A percentile compares a stretch with the other conserved stretches of the same genome.
These are phyloP conservation scores for Amborella trichopoda DNA, from an alignment of 164 flowering plant genomes.

Conservation along the genomic window DNA sequence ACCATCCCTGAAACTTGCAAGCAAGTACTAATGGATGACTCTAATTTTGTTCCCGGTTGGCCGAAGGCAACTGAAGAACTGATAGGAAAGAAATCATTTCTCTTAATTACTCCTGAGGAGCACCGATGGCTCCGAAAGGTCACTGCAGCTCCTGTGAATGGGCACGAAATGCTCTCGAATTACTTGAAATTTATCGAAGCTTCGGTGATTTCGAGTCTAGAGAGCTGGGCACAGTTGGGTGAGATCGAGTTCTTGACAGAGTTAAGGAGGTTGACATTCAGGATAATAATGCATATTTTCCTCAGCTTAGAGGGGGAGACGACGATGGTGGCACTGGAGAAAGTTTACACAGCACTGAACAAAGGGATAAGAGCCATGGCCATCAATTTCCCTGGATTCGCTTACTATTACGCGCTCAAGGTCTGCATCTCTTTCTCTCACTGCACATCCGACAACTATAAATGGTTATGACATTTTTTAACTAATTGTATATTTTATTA, in stretches of 20 bases:
- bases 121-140: conserved; percentile 66
- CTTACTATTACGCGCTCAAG: conserved; percentile 79
- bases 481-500: no score
- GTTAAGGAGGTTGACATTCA: conserved; percentile 72
- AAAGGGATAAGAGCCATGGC: conserved; percentile 89
- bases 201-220: conserved; percentile 27
- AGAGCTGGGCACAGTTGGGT: conserved; percentile 60
- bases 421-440: conserved; percentile 16
- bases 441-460: no score
- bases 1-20: conserved; percentile 50
- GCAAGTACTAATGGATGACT: conserved; percentile 65
- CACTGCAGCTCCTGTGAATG: conserved; percentile 80
- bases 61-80: conserved; percentile 55
- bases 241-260: conserved; percentile 73
- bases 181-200: conserved; percentile 56
- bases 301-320: conserved; percentile 54
- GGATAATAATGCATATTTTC: conserved; percentile 69
- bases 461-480: no score
- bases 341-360: conserved; percentile 56
- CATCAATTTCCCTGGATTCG: conserved; percentile 83
- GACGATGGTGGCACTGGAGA: conserved; percentile 55
- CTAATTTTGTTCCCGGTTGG: conserved; percentile 73
- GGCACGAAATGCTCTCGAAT: conserved; percentile 53
- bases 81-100: conserved; percentile 72
- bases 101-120: conserved; percentile 49